A percentile compares a stretch with the other conserved stretches of the same genome.
These are phyloP conservation scores for Vaccinium myrtillus DNA, from an alignment of 148 eudicot species.

Conservation along the genomic window DNA sequence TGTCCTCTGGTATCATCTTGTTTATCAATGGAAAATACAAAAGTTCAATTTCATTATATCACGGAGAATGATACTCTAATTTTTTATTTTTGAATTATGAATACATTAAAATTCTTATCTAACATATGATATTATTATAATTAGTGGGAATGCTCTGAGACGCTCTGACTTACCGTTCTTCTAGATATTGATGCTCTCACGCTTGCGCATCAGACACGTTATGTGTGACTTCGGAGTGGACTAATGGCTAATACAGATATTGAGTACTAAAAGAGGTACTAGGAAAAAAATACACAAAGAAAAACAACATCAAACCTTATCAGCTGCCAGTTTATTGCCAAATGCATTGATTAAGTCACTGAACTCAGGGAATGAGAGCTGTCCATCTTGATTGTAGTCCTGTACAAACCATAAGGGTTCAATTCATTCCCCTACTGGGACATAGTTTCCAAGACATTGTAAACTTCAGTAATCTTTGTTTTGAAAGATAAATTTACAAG, in stretches of 20 bases:
- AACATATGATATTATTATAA: too few species aligned
- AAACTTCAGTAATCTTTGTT: neutral
- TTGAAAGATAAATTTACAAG: neutral
- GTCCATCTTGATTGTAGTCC: conserved; percentile 86
- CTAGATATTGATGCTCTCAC: too few species aligned
- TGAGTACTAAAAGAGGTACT: neutral
- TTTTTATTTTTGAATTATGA: too few species aligned
- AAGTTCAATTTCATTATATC: too few species aligned
- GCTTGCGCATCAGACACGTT: too few species aligned
- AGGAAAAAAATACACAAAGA: neutral
- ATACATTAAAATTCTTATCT: too few species aligned
- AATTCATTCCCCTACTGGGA: neutral
- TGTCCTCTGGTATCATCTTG: too few species aligned
- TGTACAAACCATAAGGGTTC: conserved; percentile 25
- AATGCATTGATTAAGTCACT: conserved; percentile 74
- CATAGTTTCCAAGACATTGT: neutral
- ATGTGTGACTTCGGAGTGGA: too few species aligned
- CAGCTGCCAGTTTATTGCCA: conserved; percentile 79
- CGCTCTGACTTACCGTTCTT: too few species aligned
- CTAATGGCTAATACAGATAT: neutral
- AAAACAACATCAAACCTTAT: conserved; percentile 53
- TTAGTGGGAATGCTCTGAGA: too few species aligned
- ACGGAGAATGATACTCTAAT: too few species aligned
- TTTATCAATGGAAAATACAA: too few species aligned
- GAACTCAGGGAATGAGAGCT: conserved; percentile 74